These are phyloP conservation scores for Penicillium sp. DNA, from an alignment of 2,329 filamentous ascomycete genomes.

Conservation along the genomic window DNA sequence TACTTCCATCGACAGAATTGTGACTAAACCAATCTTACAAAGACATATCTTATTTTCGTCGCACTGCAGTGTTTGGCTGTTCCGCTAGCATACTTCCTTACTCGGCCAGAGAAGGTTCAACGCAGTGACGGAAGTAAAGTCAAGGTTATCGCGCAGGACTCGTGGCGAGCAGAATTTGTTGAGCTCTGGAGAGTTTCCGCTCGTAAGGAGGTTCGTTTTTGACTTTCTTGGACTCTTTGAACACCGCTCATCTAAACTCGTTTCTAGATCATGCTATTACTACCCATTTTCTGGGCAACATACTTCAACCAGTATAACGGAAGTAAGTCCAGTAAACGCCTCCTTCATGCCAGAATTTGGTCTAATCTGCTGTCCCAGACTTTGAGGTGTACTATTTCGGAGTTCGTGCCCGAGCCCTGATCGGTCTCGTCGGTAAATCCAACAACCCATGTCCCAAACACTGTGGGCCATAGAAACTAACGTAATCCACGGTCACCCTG, in stretches of 20 bases:
- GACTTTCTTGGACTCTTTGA: too few relatives aligned
- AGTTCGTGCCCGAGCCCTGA: slow-evolving; percentile 55
- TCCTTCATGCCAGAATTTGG: rapidly evolving
- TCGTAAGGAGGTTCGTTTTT: slow-evolving; percentile 29
- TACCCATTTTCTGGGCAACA: slow-evolving; percentile 54
- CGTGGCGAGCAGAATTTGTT: slow-evolving; percentile 48
- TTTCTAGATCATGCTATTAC: slow-evolving; percentile 45
- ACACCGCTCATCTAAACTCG: slow-evolving; percentile 2
- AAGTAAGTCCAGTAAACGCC: slow-evolving; percentile 24
- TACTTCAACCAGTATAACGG: slow-evolving; percentile 55
- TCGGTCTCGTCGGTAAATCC: slow-evolving; percentile 50
- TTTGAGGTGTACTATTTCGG: slow-evolving; percentile 59
- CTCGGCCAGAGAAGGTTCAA: slow-evolving; percentile 51
- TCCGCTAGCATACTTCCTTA: slow-evolving; percentile 49
- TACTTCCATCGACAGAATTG: background rate
- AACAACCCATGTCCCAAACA: background rate
- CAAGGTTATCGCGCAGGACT: slow-evolving; percentile 45
- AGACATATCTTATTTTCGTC: slow-evolving; percentile 54
- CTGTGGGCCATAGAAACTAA: background rate
- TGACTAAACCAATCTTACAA: slow-evolving; percentile 10
- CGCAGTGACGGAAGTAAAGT: slow-evolving; percentile 50
- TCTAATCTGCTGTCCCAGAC: slow-evolving; percentile 38
- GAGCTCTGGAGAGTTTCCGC: slow-evolving; percentile 42
- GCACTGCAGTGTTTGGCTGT: slow-evolving; percentile 46
- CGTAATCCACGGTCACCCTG: too few relatives aligned